A percentile compares a stretch with the other conserved stretches of the same genome.
These are phyloP conservation scores for Delitschia confertaspora DNA, from an alignment of 495 filamentous ascomycete species.

Conservation along the genomic window DNA sequence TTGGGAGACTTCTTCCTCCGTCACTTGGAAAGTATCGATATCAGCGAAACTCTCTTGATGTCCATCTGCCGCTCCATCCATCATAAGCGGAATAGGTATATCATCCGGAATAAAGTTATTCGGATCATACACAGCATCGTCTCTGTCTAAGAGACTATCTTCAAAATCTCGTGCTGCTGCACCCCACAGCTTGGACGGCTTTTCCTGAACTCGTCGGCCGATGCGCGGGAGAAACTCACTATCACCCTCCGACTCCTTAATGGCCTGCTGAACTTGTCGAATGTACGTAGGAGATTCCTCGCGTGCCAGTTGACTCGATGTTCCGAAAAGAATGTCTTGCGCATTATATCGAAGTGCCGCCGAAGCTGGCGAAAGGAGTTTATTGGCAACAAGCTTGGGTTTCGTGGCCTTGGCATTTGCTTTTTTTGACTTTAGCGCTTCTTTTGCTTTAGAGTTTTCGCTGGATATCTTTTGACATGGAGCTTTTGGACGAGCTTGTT, in stretches of 20 bases:
- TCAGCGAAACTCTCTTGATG: constrained; percentile 6
- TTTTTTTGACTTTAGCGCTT: constrained; percentile 31
- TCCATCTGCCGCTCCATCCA: constrained; percentile 8
- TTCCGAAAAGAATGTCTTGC: constrained; percentile 85
- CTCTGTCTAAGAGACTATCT: constrained; percentile 8
- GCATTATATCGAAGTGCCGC: constrained; percentile 58
- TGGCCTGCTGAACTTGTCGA: constrained; percentile 59
- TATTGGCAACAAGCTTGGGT: constrained; percentile 37
- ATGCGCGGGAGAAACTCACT: not conserved
- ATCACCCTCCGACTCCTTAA: constrained; percentile 47
- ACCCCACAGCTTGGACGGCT: constrained; percentile 19
- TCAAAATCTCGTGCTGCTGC: constrained; percentile 16
- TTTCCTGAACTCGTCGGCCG: constrained; percentile 10
- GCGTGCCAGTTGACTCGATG: constrained; percentile 76
- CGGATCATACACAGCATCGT: constrained; percentile 4
- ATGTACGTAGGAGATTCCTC: constrained; percentile 64
- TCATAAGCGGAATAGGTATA: constrained; percentile 6
- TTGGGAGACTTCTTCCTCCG: no score
- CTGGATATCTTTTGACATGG: constrained; percentile 12
- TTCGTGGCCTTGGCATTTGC: constrained; percentile 33
- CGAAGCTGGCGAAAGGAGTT: constrained; percentile 63
- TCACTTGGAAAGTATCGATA: constrained; percentile 4
- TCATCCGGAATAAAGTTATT: constrained; percentile 14
- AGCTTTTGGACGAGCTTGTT: constrained; percentile 13
- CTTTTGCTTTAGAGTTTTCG: constrained; percentile 18